These are phyloP conservation scores for Ilex aquifolium DNA, from an alignment of 257 asterid genomes.

Conservation along the genomic window DNA sequence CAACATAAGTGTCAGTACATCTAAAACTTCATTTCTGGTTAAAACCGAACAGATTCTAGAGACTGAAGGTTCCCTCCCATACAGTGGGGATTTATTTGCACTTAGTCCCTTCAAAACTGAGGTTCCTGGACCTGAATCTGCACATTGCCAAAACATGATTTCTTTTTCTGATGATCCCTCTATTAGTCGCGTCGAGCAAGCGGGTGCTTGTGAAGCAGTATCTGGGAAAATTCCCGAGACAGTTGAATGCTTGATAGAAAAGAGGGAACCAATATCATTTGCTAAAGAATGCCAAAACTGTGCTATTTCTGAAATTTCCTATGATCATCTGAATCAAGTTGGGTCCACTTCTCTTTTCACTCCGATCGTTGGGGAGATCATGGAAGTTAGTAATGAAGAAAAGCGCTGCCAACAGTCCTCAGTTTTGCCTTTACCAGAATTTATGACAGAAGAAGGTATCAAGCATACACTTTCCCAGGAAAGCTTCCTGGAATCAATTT, in stretches of 20 bases:
- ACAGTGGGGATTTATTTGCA: slow-evolving; percentile 15
- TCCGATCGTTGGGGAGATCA: slow-evolving; percentile 20
- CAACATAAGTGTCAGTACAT: slow-evolving; percentile 8
- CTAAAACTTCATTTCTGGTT: slow-evolving; percentile 14
- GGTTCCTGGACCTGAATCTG: slow-evolving; percentile 31
- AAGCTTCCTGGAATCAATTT: slow-evolving; percentile 9
- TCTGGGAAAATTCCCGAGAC: slow-evolving; percentile 12
- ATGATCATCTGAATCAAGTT: slow-evolving; percentile 35
- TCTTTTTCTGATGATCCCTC: slow-evolving; percentile 10
- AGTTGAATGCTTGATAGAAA: slow-evolving; percentile 9
- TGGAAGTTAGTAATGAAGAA: slow-evolving; percentile 23
- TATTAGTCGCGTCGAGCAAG: slow-evolving; percentile 15
- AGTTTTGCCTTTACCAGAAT: slow-evolving; percentile 28
- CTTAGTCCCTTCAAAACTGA: slow-evolving; percentile 33
- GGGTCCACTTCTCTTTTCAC: slow-evolving; percentile 21
- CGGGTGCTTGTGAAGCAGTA: slow-evolving; percentile 10
- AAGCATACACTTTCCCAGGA: slow-evolving; percentile 12
- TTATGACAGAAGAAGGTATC: slow-evolving; percentile 14
- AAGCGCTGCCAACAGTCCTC: slow-evolving; percentile 16
- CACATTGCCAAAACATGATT: slow-evolving; percentile 18
- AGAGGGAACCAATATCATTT: slow-evolving; percentile 8
- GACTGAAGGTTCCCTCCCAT: slow-evolving; percentile 21
- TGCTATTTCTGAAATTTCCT: slow-evolving; percentile 29
- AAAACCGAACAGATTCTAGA: slow-evolving; percentile 29
- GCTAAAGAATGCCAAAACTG: slow-evolving; percentile 25